Evolutionary conservation across 2,329 filamentous ascomycete genomes (phyloP), one percentile per base, ranked within the genome.

Genomic region (Xylaria sp.): DNA sequence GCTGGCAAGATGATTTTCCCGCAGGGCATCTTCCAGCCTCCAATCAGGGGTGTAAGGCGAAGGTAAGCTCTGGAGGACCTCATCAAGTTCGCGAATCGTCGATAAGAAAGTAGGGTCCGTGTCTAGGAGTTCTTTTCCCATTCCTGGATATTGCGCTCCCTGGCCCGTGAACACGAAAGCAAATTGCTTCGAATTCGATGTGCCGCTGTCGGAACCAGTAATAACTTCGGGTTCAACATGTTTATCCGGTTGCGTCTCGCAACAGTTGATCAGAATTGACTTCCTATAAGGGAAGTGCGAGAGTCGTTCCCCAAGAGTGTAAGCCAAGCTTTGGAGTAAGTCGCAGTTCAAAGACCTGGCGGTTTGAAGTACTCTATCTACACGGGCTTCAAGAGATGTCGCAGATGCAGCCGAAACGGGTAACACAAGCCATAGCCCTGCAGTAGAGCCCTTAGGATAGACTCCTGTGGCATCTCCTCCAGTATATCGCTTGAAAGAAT

Each of bases 161-260:
- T 57, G 54, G 18, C 54, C 54, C 7, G 54, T 57, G 12, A 57
- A 25, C 2, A 61, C 15, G 12, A 51, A 51, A 15, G 23, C 48
- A 13, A 51, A 51, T 9, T 20, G 7, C 20, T 23, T 9, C 7
- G 46, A 37, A 13, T 44, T 13, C 3, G 15, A 44, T 13, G 34
- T 37, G 34, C 34, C 7, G 34, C 34, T 37, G 34, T 10, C 34
- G 34, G 34, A 10, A 37, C 34, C 2, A 10, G 34, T 10, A 10
- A 37, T 37, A 37, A 37, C 10, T 37, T 37, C 34, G 34, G 7
- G 41, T 6, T 44, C 41, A 18, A 18, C 41, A 18, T 44, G 5
- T 44, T 18, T 44, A 13, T 44, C 41, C 15, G 41, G 15, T 18
- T 44, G 41, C 2, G 12, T 13, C 15, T 44, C 41, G 41, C 13